Base-by-base conservation (phyloP, 2,329 filamentous ascomycete species). In the Rosellinia necatrix region DNA sequence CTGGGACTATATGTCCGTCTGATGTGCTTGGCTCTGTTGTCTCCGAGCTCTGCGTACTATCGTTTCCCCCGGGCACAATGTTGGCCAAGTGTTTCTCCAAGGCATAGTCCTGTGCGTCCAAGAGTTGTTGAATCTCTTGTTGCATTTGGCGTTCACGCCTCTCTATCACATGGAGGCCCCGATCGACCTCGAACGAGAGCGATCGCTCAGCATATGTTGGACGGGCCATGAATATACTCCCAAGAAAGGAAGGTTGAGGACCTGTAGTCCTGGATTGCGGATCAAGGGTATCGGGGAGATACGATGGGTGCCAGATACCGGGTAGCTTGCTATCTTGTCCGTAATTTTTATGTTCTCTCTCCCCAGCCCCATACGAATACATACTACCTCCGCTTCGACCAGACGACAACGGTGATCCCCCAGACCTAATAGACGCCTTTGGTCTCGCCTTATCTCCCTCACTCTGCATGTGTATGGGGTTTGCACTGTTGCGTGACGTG, bases 81-180 rank as follows among this genome's bases (percentile, higher is more conserved):
- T 64, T n/a, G 70, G 54, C 61, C 15, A 70, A 55, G 10, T 69
- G 77, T 24, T 74, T 73, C 60, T 78, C 74, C 22, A 84, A 68
- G 6, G 79, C 82, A 56, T 79, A 78, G 25, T 79, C 77, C 65
- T 87, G 84, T 2, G 81, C 81, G 69, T 86, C 83, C 2, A 87
- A 73, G 9, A 86, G 70, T 42, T 77, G 72, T 66, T 87, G 84
- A 9, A 86, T 73, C 63, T 85, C 80, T 49, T 78, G 74, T 61
- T 86, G 80, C 12, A 86, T 75, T 61, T 82, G 75, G 22, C 74
- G 74, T 44, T 84, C 81, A 60, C 76, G 75, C 43, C 79, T 72
- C 58, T 79, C 64, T 40, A 71, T 61, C 9, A 62, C 37, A 22
- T 63, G 67, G 42, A 71, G 70, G 21, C 63, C 68, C 10, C 59